Evolutionary conservation across 257 asterid genomes (phyloP), one percentile per base, ranked within the genome.

Genomic region (Euphrasia confusa): DNA sequence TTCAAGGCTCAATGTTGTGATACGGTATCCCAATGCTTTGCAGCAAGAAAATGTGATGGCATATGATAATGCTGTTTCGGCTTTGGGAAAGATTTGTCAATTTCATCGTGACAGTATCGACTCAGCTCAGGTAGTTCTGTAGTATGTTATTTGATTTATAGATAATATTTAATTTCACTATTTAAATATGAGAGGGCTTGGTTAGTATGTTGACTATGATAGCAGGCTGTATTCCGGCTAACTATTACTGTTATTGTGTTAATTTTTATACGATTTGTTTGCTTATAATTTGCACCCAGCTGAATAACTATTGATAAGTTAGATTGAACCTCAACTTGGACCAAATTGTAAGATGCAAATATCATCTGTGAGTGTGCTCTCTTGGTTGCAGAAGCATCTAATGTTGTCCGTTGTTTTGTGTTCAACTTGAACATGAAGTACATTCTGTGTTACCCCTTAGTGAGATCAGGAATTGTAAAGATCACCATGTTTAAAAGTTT

Each of bases 61-160:
- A 64, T 93, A 93, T 54, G 99, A 93, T 68, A 93, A 93, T 77
- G 97, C 97, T 47, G 96, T 93, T 64, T 93, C 99, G 58, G 97
- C 99, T 52, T 68, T 93, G 37, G 97, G 99, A 69, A 93, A 93
- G 88, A 89, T 93, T 69, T 89, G 96, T 54, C 95, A 80, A 66
- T 85, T 81, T 72, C 96, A 93, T 69, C 99, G 96, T 59, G 96
- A 89, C 65, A 78, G 88, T 74, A 93, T 93, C 37, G 94, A 93
- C 82, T 74, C 95, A 27, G 78, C 90, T 53, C 97, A 88, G 95
- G 97, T 92, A 70, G 53, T 27, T 50, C 2, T 24, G 17, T 39
- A 10, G 7, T 35, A 18, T 3, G 28, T 13, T 48, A 4, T 59
- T 60, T 10, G 28, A 7, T 37, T 15, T 10, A 6, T 12, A 12